These are phyloP conservation scores for Pleurotus giganteus DNA, from an alignment of 768 basidiomycete species.

Conservation along the genomic window DNA sequence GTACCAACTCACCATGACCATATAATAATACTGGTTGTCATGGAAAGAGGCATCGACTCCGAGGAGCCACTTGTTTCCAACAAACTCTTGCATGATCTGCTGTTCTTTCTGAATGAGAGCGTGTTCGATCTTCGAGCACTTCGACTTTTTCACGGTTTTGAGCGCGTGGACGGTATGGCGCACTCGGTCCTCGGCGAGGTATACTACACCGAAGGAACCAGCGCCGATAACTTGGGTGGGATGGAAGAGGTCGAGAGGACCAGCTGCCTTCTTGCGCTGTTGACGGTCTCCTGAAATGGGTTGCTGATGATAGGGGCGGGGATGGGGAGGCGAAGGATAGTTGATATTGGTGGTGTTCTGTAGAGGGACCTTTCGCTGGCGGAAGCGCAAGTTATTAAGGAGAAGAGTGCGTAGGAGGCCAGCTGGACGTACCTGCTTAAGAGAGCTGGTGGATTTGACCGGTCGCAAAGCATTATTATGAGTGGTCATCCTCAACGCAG, in stretches of 20 bases:
- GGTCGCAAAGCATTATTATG: too few relatives aligned
- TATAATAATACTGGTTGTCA: slow-evolving; percentile 8
- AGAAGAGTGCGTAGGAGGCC: neutral
- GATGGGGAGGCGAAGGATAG: neutral
- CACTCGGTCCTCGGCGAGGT: slow-evolving; percentile 9
- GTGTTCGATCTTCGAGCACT: neutral
- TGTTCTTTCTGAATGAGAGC: slow-evolving; percentile 4
- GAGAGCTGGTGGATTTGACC: neutral
- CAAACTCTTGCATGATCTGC: neutral
- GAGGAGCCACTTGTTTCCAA: neutral
- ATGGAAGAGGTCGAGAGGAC: slow-evolving; percentile 12
- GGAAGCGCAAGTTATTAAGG: neutral
- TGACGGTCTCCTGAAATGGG: neutral
- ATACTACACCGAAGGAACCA: slow-evolving; percentile 3
- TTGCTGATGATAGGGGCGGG: neutral
- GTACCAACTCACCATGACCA: slow-evolving; percentile 9
- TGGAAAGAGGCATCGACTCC: slow-evolving; percentile 10
- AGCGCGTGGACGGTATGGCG: slow-evolving; percentile 1
- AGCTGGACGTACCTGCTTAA: neutral
- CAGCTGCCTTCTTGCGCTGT: neutral
- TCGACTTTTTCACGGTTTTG: slow-evolving; percentile 10
- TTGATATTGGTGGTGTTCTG: neutral
- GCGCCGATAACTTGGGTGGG: slow-evolving; percentile 5
- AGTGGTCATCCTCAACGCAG: too few relatives aligned
- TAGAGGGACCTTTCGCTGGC: neutral